Conservation (phyloP, 805 yeast species). For the Metschnikowia cubensis region DNA sequence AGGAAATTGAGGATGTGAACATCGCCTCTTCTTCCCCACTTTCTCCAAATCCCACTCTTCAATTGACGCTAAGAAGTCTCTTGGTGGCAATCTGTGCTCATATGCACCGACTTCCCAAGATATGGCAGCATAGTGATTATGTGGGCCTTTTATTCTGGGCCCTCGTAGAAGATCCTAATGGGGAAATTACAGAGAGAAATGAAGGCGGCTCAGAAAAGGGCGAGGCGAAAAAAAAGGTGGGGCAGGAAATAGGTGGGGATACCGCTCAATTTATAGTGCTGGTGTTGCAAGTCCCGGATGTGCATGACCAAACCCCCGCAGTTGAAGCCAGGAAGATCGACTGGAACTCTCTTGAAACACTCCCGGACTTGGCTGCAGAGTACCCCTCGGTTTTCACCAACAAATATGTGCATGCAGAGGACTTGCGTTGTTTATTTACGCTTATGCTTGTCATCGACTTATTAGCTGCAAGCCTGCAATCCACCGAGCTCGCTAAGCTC, state of each 20-base stretch:
- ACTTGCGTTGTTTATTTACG: background rate
- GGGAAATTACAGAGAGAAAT: slow-evolving; percentile 8
- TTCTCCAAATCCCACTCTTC: background rate
- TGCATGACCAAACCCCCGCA: background rate
- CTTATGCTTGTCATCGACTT: background rate
- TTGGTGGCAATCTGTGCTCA: slow-evolving; percentile 33
- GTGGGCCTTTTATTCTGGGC: slow-evolving; percentile 47
- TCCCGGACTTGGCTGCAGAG: slow-evolving; percentile 26
- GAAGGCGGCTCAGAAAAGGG: background rate
- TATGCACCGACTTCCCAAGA: slow-evolving; percentile 36
- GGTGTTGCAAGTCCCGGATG: slow-evolving; percentile 6
- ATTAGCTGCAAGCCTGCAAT: background rate
- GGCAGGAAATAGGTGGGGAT: background rate
- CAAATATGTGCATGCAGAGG: background rate
- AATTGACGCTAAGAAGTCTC: slow-evolving; percentile 8
- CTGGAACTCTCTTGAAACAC: slow-evolving; percentile 32
- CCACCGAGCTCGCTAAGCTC: background rate
- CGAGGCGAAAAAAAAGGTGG: background rate
- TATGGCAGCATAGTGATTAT: slow-evolving; percentile 38
- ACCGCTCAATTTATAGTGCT: slow-evolving; percentile 19
- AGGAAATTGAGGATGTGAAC: no score
- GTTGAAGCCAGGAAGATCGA: slow-evolving; percentile 12
- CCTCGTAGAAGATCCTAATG: slow-evolving; percentile 20
- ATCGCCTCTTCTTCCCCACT: no score
- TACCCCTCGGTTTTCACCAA: background rate